These are phyloP conservation scores for Chrysoporthe austroafricana DNA, from an alignment of 2,329 filamentous ascomycete genomes.

Conservation along the genomic window DNA sequence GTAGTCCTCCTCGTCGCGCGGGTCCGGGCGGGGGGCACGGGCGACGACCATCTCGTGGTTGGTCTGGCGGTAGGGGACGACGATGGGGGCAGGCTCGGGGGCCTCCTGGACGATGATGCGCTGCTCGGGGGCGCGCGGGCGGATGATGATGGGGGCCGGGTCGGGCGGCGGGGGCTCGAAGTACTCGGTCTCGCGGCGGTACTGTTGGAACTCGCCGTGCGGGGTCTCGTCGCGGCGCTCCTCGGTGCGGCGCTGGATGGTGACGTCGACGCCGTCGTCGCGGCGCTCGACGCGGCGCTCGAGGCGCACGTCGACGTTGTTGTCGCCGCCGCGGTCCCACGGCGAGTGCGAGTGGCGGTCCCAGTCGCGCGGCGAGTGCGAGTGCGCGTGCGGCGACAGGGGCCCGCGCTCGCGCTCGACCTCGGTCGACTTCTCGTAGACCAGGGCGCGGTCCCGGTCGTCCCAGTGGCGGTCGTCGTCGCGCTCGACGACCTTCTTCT, in stretches of 20 bases:
- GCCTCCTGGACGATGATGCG: slow-evolving; percentile 65
- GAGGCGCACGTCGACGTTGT: slow-evolving; percentile 47
- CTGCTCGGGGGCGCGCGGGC: slow-evolving; percentile 59
- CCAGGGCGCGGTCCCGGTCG: slow-evolving; percentile 40
- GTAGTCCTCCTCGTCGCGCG: slow-evolving; percentile 51
- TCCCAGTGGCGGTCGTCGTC: slow-evolving; percentile 43
- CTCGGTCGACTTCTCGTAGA: slow-evolving; percentile 51
- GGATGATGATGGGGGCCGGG: slow-evolving; percentile 58
- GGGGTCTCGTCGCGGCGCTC: slow-evolving; percentile 51
- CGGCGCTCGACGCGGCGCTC: slow-evolving; percentile 47
- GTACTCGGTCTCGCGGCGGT: slow-evolving; percentile 66
- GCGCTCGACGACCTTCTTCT: slow-evolving; percentile 39
- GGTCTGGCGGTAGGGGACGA: slow-evolving; percentile 51
- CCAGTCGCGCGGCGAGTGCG: slow-evolving; percentile 37
- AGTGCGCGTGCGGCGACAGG: slow-evolving; percentile 20
- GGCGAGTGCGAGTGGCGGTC: slow-evolving; percentile 39
- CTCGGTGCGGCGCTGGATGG: slow-evolving; percentile 57
- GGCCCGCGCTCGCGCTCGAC: slow-evolving; percentile 42
- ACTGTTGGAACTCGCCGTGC: slow-evolving; percentile 59
- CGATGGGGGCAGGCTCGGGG: slow-evolving; percentile 54
- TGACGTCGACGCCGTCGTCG: slow-evolving; percentile 53
- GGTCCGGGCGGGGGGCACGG: slow-evolving; percentile 37
- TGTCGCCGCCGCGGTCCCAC: slow-evolving; percentile 43
- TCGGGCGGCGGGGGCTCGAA: slow-evolving; percentile 54
- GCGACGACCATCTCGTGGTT: slow-evolving; percentile 43